Conservation (phyloP, 2,329 filamentous ascomycete species). For the Aspergillus fumigatus region DNA sequence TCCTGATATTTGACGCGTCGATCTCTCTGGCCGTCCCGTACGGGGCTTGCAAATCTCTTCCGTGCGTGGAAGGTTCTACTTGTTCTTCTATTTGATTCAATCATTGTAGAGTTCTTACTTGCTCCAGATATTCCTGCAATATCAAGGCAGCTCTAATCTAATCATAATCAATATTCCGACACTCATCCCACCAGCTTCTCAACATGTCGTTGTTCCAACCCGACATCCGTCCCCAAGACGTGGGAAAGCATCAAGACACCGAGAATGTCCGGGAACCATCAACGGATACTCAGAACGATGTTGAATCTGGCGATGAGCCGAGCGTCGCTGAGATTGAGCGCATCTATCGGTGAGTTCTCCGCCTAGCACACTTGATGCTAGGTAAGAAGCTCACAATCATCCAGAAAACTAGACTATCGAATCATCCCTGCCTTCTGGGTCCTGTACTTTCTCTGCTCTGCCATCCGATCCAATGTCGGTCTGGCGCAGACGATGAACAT, state of each 20-base stretch:
- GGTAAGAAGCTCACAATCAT: not conserved
- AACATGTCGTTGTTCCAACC: not conserved
- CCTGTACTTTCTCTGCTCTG: conserved; percentile 87
- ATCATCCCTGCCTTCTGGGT: conserved; percentile 76
- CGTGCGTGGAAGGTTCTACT: not conserved
- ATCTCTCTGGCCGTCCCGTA: too few relatives aligned
- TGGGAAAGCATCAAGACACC: not conserved
- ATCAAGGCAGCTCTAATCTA: not conserved
- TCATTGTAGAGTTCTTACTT: not conserved
- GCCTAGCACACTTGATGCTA: not conserved
- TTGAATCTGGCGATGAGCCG: conserved; percentile 24
- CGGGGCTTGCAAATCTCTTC: not conserved
- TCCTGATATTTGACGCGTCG: not conserved
- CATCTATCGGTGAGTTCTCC: conserved; percentile 30
- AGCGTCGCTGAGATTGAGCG: conserved; percentile 33
- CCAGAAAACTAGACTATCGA: conserved; percentile 54
- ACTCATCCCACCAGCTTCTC: not conserved
- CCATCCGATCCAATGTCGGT: conserved; percentile 86
- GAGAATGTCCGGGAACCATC: conserved; percentile 3
- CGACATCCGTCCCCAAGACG: not conserved
- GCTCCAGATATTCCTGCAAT: not conserved
- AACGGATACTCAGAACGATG: conserved; percentile 11
- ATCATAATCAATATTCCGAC: not conserved
- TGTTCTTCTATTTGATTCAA: not conserved
- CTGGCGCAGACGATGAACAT: conserved; percentile 93